Evolutionary conservation across 2,329 filamentous ascomycete species (phyloP).

Genomic region (Peltaster fructicola): DNA sequence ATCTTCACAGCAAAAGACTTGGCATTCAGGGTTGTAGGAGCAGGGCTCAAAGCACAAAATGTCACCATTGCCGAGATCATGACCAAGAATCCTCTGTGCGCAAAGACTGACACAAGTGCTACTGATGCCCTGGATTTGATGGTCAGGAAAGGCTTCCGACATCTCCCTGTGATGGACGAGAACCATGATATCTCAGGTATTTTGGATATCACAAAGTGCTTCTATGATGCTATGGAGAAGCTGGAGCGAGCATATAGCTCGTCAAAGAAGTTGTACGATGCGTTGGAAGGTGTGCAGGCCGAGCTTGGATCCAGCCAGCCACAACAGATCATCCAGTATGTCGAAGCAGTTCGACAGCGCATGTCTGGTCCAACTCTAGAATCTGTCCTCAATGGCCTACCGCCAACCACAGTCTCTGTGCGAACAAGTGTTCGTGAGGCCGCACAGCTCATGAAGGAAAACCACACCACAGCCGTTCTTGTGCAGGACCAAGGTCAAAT

Average conservation of each 20-base stretch:
- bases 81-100: conserved; percentile 98
- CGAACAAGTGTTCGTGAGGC: conserved; percentile 93
- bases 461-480: conserved; percentile 89
- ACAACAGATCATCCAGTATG: conserved; percentile 97
- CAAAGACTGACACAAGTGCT: conserved; percentile 90
- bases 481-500: conserved; percentile 95
- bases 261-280: conserved; percentile 95
- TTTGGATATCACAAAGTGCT: conserved; percentile 97
- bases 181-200: conserved; percentile 98
- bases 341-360: conserved; percentile 83
- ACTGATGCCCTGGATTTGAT: conserved; percentile 95
- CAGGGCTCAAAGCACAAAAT: conserved; percentile 71
- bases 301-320: conserved; percentile 91
- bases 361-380: conserved; percentile 97
- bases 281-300: conserved; percentile 90
- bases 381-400: conserved; percentile 77
- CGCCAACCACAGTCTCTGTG: conserved; percentile 87
- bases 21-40: conserved; percentile 87
- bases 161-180: conserved; percentile 98
- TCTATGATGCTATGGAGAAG: conserved; percentile 99
- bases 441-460: conserved; percentile 91
- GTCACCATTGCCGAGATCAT: conserved; percentile 96
- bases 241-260: conserved; percentile 93
- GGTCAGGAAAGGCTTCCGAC: conserved; percentile 95
- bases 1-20: conserved; percentile 99